A percentile compares a stretch with the other conserved stretches of the same genome.
Evolutionary conservation across 2,329 filamentous ascomycete species (phyloP).

Genomic region (Exophiala xenobiotica): DNA sequence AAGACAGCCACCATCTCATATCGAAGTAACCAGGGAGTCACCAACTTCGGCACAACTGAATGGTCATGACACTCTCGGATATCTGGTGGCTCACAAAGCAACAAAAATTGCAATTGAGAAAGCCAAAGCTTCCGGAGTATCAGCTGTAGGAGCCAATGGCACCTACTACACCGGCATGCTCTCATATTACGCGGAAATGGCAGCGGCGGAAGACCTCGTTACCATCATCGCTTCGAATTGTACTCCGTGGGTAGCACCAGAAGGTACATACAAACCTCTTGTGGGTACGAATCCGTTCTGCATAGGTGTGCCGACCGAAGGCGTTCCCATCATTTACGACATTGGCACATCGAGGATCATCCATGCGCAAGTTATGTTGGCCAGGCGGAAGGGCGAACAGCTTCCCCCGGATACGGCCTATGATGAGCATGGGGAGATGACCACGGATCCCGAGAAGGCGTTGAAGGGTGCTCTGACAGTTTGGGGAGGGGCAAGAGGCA

Average conservation of each 20-base stretch:
- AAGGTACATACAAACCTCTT: conserved; percentile 16
- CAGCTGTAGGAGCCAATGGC: conserved; percentile 14
- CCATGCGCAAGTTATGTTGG: conserved; percentile 16
- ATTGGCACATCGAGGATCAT: conserved; percentile 22
- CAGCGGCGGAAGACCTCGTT: conserved; percentile 14
- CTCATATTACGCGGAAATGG: conserved; percentile 22
- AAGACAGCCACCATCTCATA: background rate
- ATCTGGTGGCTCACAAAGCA: conserved; percentile 18
- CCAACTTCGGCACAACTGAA: conserved; percentile 18
- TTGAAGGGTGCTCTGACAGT: conserved; percentile 16
- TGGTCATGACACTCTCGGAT: conserved; percentile 17
- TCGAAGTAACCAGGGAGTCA: conserved; percentile 6
- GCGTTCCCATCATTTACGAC: conserved; percentile 19
- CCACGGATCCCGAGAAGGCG: conserved; percentile 14
- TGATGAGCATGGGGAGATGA: conserved; percentile 16
- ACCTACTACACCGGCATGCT: conserved; percentile 22
- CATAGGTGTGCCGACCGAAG: conserved; percentile 17
- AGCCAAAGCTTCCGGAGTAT: conserved; percentile 15
- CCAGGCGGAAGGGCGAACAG: conserved; percentile 8
- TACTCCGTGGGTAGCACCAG: conserved; percentile 18
- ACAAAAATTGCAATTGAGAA: conserved; percentile 17
- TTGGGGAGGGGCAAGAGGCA: conserved; percentile 19
- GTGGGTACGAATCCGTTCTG: conserved; percentile 22
- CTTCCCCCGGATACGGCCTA: conserved; percentile 16
- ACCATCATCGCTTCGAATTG: conserved; percentile 19